These are phyloP conservation scores for Aquanectria penicillioides DNA, from an alignment of 2,329 filamentous ascomycete genomes.

Conservation along the genomic window DNA sequence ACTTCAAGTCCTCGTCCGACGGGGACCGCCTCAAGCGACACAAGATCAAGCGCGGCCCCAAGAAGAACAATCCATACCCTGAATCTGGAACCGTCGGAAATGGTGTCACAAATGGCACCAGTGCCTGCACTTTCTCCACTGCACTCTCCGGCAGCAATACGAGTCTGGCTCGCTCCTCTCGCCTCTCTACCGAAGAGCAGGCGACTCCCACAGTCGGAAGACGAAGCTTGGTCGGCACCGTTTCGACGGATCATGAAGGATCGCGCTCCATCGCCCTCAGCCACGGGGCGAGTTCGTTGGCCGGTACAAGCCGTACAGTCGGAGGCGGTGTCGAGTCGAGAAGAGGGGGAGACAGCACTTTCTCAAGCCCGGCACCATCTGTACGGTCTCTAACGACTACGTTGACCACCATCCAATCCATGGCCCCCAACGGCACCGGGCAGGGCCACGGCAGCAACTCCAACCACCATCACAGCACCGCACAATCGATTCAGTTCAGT, in stretches of 20 bases:
- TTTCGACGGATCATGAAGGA: slow-evolving; percentile 85
- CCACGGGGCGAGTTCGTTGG: slow-evolving; percentile 71
- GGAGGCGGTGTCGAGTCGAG: slow-evolving; percentile 74
- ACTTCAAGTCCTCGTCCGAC: slow-evolving; percentile 80
- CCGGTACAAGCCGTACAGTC: slow-evolving; percentile 78
- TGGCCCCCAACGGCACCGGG: slow-evolving; percentile 64
- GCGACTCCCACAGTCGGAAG: slow-evolving; percentile 70
- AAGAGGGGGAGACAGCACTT: slow-evolving; percentile 79
- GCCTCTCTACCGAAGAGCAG: slow-evolving; percentile 68
- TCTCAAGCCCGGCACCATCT: slow-evolving; percentile 84
- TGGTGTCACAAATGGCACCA: slow-evolving; percentile 50
- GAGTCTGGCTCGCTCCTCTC: slow-evolving; percentile 68
- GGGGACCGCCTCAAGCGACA: slow-evolving; percentile 57
- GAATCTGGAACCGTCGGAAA: slow-evolving; percentile 72
- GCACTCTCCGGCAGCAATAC: slow-evolving; percentile 63
- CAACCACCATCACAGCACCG: slow-evolving; percentile 49
- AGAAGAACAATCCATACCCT: slow-evolving; percentile 92
- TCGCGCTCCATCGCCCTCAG: slow-evolving; percentile 81
- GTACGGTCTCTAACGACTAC: slow-evolving; percentile 85
- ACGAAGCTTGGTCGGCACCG: slow-evolving; percentile 80
- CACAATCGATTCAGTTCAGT: slow-evolving; percentile 68
- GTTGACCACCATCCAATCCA: slow-evolving; percentile 85
- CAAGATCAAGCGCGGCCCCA: slow-evolving; percentile 65
- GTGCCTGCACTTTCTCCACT: slow-evolving; percentile 65
- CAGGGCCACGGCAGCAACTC: slow-evolving; percentile 46